phyloP scores from a whole-genome alignment of 768 basidiomycete species.

The Candolleomyces efflorescens region DNA sequence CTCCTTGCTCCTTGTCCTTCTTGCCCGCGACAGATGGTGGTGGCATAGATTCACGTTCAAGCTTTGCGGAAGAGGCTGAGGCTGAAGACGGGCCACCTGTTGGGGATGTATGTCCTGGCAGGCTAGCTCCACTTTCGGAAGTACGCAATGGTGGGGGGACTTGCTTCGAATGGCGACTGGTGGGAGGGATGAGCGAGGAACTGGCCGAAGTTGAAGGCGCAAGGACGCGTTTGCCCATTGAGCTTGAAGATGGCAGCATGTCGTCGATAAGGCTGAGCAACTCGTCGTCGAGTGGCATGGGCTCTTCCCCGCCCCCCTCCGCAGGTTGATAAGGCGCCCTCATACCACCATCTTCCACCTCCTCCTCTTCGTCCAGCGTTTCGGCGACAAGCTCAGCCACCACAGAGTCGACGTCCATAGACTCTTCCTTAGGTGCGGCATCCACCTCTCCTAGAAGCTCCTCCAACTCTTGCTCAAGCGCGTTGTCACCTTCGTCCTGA shows the following conservation, averaged over 20 bases:
- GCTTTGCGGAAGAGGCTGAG: constrained; percentile 11
- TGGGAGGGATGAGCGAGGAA: constrained; percentile 7
- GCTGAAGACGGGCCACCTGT: constrained; percentile 2
- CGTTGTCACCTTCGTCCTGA: constrained; percentile 30
- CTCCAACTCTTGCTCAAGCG: constrained; percentile 45
- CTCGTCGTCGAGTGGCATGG: constrained; percentile 50
- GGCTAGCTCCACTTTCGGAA: constrained; percentile 1
- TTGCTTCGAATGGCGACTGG: neutral
- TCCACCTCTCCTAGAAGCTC: constrained; percentile 29
- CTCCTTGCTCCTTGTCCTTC: constrained; percentile 26
- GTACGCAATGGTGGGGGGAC: constrained; percentile 4
- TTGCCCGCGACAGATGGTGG: constrained; percentile 36
- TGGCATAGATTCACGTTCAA: constrained; percentile 52
- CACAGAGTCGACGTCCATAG: constrained; percentile 38
- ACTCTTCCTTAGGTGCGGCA: constrained; percentile 26
- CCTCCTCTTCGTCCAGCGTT: constrained; percentile 23
- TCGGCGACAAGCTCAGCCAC: constrained; percentile 42
- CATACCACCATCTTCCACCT: constrained; percentile 9
- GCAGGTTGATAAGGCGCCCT: constrained; percentile 4
- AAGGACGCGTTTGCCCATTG: constrained; percentile 1
- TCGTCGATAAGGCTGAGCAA: constrained; percentile 68
- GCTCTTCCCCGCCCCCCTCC: constrained; percentile 15
- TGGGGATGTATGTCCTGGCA: constrained; percentile 7
- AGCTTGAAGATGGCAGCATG: constrained; percentile 17
- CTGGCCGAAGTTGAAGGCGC: constrained; percentile 3